Base-by-base conservation (phyloP, 163 green algal species). In the Volvox carteri region DNA sequence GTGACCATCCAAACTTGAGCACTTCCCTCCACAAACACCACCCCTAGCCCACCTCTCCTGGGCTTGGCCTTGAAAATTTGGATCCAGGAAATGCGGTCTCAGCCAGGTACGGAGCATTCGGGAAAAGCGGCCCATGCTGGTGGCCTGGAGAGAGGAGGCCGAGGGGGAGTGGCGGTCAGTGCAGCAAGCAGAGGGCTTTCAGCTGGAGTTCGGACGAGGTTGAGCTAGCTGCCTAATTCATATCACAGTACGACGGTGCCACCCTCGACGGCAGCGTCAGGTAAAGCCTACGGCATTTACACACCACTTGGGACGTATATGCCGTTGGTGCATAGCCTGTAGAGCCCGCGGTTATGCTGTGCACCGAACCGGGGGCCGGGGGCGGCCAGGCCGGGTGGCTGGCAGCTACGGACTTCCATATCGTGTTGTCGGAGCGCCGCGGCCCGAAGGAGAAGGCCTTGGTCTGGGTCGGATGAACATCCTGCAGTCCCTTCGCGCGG, bases 41-140 rank as follows among this genome's bases (percentile, higher is more conserved):
- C 33, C 42, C 12, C 33, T 44, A 14, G 37, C 62, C 19, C 30
- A 87, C 81, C 83, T 81, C 44, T 30, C 14, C 28, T 68, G 35
- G 0, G 83, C 83, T 1, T 2, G 21, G 21, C 30, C 30, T 9
- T 74, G 37, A 37, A 88, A 88, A 35, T 0, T 58, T 6, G 2
- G 1, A 50, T 88, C 67, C 48, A 88, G 67, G 83, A 83, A 88
- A 25, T 74, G 68, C 1, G 83, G 83, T 44, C 83, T 67, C 67
- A 88, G 52, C 83, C 83, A 88, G 3, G 83, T 50, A 37, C 23
- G 68, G 62, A 88, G 83, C 68, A 60, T 52, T 35, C 52, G 58
- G 14, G 68, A 58, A 35, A 74, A 81, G 25, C 50, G 67, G 12
- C 30, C 12, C 68, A 88, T 74, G 50, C 37, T 11, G 0, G 48